Base-by-base conservation (phyloP, 805 yeast species). In the Dipodascopsis uninucleata region DNA sequence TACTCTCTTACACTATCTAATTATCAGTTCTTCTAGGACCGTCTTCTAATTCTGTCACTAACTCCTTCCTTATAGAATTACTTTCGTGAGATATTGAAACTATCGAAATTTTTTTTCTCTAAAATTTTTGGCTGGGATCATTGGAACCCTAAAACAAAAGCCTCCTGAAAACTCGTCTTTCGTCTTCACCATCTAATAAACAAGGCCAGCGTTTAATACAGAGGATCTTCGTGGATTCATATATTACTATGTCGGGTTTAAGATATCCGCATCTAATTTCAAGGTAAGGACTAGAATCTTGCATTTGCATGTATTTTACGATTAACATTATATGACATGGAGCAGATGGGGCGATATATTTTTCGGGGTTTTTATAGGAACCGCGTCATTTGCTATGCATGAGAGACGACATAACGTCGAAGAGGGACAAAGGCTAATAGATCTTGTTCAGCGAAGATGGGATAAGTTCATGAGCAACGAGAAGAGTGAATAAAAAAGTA, bases 341-440 rank as follows among this genome's bases (percentile, higher is more conserved):
- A 16, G 16, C 12, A 42, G 46, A 17, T 45, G 43, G 45, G 32
- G 48, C 8, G 58, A 55, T 31, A 57, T 58, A 16, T 29, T 55
- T 31, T 55, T 55, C 28, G 54, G 58, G 3, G 24, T 54, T n/a
- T 33, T 31, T n/a, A 48, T 55, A 33, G 58, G 58, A 14, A 49
- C 29, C 5, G 31, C 50, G 2, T 48, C 58, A 7, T 55, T 53
- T 33, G 44, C 45, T 25, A 18, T 53, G 8, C 47, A 56, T 36
- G 58, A 55, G 40, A 47, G 49, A 10, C 49, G 56, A 16, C 48
- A 34, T 17, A 49, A 43, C 28, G 43, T 55, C n/a, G 53, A 50
- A 25, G 47, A 52, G 6, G 57, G 51, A 10, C 56, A 52, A 28
- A 44, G 47, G 14, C 36, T 52, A 12, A 26, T 25, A 20, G 55